Conservation (phyloP, 192 early-diverging fungal genomes). For the Geosiphon pyriformis region DNA sequence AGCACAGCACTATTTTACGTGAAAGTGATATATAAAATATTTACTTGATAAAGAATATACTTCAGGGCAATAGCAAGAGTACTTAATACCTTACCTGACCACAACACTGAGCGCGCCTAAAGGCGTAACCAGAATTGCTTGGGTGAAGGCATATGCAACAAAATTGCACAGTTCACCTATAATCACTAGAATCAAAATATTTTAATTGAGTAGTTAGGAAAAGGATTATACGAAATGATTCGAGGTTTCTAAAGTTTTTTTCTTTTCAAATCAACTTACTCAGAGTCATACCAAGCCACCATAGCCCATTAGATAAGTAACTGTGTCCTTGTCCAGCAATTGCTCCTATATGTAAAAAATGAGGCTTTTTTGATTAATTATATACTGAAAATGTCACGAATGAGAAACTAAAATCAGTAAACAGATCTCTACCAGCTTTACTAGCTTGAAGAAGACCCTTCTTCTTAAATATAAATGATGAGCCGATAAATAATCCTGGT, state of each 20-base stretch:
- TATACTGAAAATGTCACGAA: too few relatives aligned
- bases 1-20: conserved; percentile 46
- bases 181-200: conserved; percentile 61
- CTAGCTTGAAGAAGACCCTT: conserved; percentile 82
- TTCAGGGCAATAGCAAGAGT: too few relatives aligned
- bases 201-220: too few relatives aligned
- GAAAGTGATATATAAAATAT: too few relatives aligned
- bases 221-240: too few relatives aligned
- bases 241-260: too few relatives aligned
- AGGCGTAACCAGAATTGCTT: conserved; percentile 94
- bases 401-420: not conserved
- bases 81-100: conserved; percentile 53
- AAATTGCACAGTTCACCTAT: conserved; percentile 94
- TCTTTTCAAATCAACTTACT: conserved; percentile 47
- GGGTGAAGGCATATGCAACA: conserved; percentile 95
- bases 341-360: conserved; percentile 24
- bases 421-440: conserved; percentile 32
- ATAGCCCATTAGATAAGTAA: conserved; percentile 45
- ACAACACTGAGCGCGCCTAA: conserved; percentile 89
- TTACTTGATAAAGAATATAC: too few relatives aligned
- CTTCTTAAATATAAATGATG: conserved; percentile 93
- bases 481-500: conserved; percentile 83
- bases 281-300: conserved; percentile 57
- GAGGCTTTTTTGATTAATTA: too few relatives aligned
- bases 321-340: conserved; percentile 49